Conservation (phyloP, 768 basidiomycete genomes). For the Pleurotus eryngii region DNA sequence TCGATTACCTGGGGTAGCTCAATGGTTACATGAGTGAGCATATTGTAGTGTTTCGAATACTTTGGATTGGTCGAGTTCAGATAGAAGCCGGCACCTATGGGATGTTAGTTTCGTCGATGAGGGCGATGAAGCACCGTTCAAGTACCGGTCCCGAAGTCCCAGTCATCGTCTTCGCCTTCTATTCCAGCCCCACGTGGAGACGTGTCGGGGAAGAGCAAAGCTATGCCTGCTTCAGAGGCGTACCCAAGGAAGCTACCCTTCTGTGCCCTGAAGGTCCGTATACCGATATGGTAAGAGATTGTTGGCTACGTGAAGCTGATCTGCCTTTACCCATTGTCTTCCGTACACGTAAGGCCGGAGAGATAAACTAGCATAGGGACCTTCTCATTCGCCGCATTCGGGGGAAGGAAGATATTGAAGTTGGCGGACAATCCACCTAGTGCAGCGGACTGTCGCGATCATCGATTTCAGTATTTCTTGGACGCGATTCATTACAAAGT, state of each 20-base stretch:
- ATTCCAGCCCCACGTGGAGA: constrained; percentile 90
- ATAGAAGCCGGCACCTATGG: constrained; percentile 90
- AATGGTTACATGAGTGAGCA: constrained; percentile 79
- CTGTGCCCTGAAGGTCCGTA: constrained; percentile 58
- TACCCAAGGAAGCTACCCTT: constrained; percentile 91
- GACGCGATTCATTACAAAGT: too few species aligned
- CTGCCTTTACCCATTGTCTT: constrained; percentile 79
- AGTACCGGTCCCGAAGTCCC: constrained; percentile 82
- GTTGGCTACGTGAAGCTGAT: not conserved
- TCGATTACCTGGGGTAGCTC: constrained; percentile 83
- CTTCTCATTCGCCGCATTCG: constrained; percentile 44
- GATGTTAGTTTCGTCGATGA: not conserved
- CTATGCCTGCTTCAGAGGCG: constrained; percentile 82
- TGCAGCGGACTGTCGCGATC: constrained; percentile 52
- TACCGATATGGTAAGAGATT: not conserved
- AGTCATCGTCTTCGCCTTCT: constrained; percentile 74
- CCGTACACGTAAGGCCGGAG: constrained; percentile 85
- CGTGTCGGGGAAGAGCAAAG: constrained; percentile 93
- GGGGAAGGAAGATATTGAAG: constrained; percentile 90
- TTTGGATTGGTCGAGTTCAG: constrained; percentile 81
- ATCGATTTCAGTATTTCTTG: too few species aligned
- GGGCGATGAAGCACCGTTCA: not conserved
- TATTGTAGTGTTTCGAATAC: constrained; percentile 78
- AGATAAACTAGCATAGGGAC: constrained; percentile 79
- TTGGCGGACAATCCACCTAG: constrained; percentile 68